Evolutionary conservation across 371 early-diverging fungal species (phyloP).

Genomic region (Circinella minor): DNA sequence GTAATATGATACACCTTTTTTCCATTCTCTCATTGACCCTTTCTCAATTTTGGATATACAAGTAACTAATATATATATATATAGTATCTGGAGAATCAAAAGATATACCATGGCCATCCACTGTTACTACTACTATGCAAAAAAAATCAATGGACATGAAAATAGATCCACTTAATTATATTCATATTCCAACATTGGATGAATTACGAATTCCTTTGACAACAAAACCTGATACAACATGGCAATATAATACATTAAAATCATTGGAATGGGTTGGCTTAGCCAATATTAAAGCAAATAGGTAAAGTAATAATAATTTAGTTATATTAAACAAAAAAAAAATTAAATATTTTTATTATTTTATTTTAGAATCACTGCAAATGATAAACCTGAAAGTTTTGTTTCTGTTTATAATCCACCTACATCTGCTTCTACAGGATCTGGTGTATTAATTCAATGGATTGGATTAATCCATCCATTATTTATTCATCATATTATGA

Average conservation of each 20-base stretch:
- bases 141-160: conserved; percentile 14
- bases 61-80: neutral
- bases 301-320: conserved; percentile 33
- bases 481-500: conserved; percentile 35
- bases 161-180: conserved; percentile 29
- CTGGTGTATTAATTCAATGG: conserved; percentile 34
- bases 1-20: conserved; percentile 21
- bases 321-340: neutral
- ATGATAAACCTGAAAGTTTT: conserved; percentile 52
- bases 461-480: conserved; percentile 41
- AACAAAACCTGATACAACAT: conserved; percentile 22
- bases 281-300: conserved; percentile 52
- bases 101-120: conserved; percentile 40
- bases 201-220: conserved; percentile 25
- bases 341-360: too few relatives aligned
- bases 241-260: conserved; percentile 45
- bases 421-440: conserved; percentile 19
- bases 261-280: conserved; percentile 71
- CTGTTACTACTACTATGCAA: neutral
- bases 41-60: neutral
- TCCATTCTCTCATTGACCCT: neutral
- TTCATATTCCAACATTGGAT: conserved; percentile 37
- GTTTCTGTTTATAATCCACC: conserved; percentile 58
- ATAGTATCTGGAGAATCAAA: conserved; percentile 30
- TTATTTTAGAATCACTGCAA: conserved; percentile 19